These are phyloP conservation scores for Sporothrix inflata DNA, from an alignment of 2,329 filamentous ascomycete species.

Conservation along the genomic window DNA sequence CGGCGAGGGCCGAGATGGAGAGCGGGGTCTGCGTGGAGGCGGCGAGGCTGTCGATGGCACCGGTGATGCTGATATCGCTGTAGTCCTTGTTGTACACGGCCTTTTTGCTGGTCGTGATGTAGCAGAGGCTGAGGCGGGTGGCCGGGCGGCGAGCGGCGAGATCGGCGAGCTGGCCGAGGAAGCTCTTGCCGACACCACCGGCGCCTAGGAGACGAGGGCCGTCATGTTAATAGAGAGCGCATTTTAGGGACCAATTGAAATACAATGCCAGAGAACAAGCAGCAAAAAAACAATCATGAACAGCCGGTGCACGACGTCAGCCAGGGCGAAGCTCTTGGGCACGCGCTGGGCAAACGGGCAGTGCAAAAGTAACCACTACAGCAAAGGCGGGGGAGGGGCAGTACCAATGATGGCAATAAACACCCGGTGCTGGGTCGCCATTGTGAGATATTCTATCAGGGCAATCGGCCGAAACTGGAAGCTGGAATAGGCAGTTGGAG, in stretches of 20 bases:
- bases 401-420: conserved; percentile 58
- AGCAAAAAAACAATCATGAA: background rate
- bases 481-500: background rate
- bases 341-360: background rate
- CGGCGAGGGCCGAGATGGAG: conserved; percentile 69
- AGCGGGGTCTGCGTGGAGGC: conserved; percentile 67
- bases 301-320: background rate
- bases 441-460: conserved; percentile 33
- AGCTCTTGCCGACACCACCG: conserved; percentile 90
- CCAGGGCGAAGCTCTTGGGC: background rate
- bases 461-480: background rate
- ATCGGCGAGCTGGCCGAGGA: conserved; percentile 77
- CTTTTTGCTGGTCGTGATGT: conserved; percentile 84
- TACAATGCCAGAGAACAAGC: background rate
- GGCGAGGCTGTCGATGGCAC: conserved; percentile 61
- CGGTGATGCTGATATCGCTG: conserved; percentile 54
- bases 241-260: background rate
- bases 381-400: conserved; percentile 13
- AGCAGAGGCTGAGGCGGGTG: conserved; percentile 75
- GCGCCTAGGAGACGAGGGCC: conserved; percentile 61
- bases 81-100: conserved; percentile 77
- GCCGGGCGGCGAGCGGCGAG: conserved; percentile 68
- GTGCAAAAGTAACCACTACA: background rate
- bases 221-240: background rate
- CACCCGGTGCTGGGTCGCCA: conserved; percentile 53